A percentile compares a stretch with the other conserved stretches of the same genome.
These are phyloP conservation scores for Physcomitrium patens DNA, from an alignment of 225 moss, liverwort and hornwort genomes.

Conservation along the genomic window DNA sequence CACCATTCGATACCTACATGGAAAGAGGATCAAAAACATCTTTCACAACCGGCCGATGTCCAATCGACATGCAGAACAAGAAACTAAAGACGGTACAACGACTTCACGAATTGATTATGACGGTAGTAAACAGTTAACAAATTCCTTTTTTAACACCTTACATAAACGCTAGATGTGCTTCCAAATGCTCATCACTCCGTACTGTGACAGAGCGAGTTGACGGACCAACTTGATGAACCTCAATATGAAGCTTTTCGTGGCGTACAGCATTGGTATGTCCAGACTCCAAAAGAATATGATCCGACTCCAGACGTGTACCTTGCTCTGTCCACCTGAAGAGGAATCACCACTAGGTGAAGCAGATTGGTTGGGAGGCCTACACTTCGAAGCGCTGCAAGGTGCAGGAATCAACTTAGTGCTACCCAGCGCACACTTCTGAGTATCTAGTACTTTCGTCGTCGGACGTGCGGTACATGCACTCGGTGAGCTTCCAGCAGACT, in stretches of 20 bases:
- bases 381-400: conserved; percentile 34
- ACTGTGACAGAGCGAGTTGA: too few species aligned
- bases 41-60: background rate
- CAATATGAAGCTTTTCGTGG: too few species aligned
- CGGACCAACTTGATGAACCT: too few species aligned
- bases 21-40: background rate
- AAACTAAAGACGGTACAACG: too few species aligned
- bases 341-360: conserved; percentile 40
- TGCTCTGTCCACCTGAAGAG: conserved; percentile 29
- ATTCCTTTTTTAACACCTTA: too few species aligned
- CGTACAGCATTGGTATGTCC: too few species aligned
- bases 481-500: conserved; percentile 42
- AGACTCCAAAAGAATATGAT: too few species aligned
- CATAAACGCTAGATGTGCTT: too few species aligned
- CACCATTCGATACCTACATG: conserved; percentile 42
- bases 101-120: too few species aligned
- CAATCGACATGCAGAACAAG: too few species aligned
- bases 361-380: conserved; percentile 42
- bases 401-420: conserved; percentile 31
- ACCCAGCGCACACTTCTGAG: conserved; percentile 35
- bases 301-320: conserved; percentile 19
- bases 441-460: conserved; percentile 43
- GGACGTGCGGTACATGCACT: conserved; percentile 32
- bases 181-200: too few species aligned
- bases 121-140: too few species aligned